These are phyloP conservation scores for Wickerhamomyces mucosus DNA, from an alignment of 805 yeast genomes.

Conservation along the genomic window DNA sequence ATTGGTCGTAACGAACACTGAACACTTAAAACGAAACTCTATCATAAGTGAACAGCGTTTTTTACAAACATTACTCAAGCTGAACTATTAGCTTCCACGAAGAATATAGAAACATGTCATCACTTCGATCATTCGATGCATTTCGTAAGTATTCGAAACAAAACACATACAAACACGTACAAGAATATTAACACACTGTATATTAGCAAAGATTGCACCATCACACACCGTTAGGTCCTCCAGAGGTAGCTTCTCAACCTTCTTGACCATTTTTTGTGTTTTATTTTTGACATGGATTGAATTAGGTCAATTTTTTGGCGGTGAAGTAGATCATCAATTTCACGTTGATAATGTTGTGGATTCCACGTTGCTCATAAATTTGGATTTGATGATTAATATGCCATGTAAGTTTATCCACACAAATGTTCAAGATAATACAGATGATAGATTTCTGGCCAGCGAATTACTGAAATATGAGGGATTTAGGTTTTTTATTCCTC, in stretches of 20 bases:
- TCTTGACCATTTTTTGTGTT: slow-evolving; percentile 51
- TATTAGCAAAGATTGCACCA: slow-evolving; percentile 57
- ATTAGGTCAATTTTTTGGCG: slow-evolving; percentile 77
- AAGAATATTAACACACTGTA: not conserved
- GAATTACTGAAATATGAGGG: slow-evolving; percentile 71
- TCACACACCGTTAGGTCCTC: slow-evolving; percentile 63
- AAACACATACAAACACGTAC: not conserved
- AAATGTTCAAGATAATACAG: slow-evolving; percentile 67
- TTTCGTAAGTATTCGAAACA: slow-evolving; percentile 38
- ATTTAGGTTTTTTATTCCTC: slow-evolving; percentile 45
- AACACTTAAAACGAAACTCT: too few relatives aligned
- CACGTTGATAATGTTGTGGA: slow-evolving; percentile 54
- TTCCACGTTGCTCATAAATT: slow-evolving; percentile 56
- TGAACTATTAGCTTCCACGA: too few relatives aligned
- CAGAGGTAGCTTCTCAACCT: slow-evolving; percentile 69
- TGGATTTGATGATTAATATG: slow-evolving; percentile 75
- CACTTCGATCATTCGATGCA: slow-evolving; percentile 55
- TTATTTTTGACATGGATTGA: slow-evolving; percentile 75
- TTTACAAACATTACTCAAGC: too few relatives aligned
- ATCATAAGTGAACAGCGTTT: too few relatives aligned
- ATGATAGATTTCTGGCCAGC: slow-evolving; percentile 69
- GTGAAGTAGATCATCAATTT: slow-evolving; percentile 69
- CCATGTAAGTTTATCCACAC: slow-evolving; percentile 74
- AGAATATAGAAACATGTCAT: slow-evolving; percentile 3
- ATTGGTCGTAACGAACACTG: too few relatives aligned